These are phyloP conservation scores for Rhizomucor pusillus DNA, from an alignment of 371 early-diverging fungal species.

Conservation along the genomic window DNA sequence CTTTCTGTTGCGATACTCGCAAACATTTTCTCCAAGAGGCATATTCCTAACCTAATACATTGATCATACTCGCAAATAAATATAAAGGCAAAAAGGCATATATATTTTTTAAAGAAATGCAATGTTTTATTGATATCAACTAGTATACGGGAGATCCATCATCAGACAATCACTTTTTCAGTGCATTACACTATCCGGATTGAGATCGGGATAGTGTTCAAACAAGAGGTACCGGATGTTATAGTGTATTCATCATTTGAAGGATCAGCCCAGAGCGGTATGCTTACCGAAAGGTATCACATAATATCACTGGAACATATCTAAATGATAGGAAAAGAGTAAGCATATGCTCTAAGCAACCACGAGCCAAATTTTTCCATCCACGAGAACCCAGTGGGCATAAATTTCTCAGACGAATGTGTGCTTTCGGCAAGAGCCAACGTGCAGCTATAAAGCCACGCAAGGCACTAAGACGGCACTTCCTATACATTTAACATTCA, in stretches of 20 bases:
- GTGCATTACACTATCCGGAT: conserved; percentile 15
- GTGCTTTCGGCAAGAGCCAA: neutral
- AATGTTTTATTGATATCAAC: neutral
- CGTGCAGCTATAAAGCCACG: conserved; percentile 15
- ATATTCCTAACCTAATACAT: no score
- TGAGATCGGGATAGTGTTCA: conserved; percentile 13
- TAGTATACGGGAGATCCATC: neutral
- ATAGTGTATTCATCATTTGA: conserved; percentile 12
- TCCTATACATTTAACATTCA: conserved; percentile 18
- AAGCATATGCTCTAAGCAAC: neutral
- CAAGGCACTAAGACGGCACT: conserved; percentile 22
- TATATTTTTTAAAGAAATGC: conserved; percentile 48
- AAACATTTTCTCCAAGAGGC: no score
- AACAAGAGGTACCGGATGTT: conserved; percentile 23
- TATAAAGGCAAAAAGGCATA: conserved; percentile 93
- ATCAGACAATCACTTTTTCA: conserved; percentile 3
- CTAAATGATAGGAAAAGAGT: neutral
- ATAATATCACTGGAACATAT: neutral
- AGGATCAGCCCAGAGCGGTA: neutral
- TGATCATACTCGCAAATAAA: conserved; percentile 53
- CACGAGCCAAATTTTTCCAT: no score
- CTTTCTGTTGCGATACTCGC: no score
- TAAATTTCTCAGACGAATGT: conserved; percentile 4
- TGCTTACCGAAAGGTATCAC: neutral
- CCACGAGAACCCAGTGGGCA: neutral